These are phyloP conservation scores for Melocanna baccifera DNA, from an alignment of 176 grass and related monocot genomes.

Conservation along the genomic window DNA sequence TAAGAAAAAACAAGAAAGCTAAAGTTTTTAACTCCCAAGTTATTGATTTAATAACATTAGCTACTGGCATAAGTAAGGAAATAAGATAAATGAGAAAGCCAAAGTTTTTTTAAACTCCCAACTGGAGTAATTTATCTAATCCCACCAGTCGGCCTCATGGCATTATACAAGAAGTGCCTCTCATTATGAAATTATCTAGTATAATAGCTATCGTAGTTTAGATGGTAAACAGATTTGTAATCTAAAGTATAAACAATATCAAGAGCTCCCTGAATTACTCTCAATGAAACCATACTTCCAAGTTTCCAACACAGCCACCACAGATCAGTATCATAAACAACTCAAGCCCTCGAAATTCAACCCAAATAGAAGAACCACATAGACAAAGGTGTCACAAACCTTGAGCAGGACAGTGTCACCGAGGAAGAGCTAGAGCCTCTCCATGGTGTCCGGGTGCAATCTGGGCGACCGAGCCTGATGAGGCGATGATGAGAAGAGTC, in stretches of 20 bases:
- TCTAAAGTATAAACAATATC: background rate
- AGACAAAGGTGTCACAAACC: background rate
- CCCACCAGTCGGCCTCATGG: background rate
- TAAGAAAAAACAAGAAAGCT: background rate
- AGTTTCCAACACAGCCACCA: background rate
- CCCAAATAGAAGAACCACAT: background rate
- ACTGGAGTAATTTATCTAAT: background rate
- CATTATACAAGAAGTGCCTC: background rate
- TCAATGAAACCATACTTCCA: too few relatives aligned
- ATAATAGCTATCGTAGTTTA: background rate
- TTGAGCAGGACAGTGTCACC: constrained; percentile 83
- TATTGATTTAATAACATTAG: background rate
- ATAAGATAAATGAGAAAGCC: background rate
- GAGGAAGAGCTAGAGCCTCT: constrained; percentile 73
- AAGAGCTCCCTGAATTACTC: background rate
- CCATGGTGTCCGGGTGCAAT: constrained; percentile 84
- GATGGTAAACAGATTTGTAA: background rate
- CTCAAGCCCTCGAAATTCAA: background rate
- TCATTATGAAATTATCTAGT: background rate
- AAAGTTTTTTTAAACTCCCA: background rate
- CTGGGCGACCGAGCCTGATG: too few relatives aligned
- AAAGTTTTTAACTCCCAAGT: background rate
- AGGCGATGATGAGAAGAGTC: too few relatives aligned
- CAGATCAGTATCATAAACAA: background rate
- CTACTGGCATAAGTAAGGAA: background rate